Conservation (phyloP, 371 early-diverging fungal genomes). For the Mucor plumbeus region DNA sequence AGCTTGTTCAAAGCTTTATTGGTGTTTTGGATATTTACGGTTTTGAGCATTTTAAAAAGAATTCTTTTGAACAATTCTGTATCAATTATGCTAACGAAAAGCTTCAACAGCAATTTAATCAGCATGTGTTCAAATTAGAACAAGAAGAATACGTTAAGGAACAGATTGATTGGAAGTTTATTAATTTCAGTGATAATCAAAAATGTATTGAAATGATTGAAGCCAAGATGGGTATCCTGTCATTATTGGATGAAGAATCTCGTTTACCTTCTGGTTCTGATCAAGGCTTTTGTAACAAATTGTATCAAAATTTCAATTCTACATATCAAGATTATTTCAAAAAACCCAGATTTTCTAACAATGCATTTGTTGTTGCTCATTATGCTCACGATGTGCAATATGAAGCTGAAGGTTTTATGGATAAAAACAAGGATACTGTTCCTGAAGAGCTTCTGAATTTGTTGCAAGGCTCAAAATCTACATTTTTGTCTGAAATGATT, state of each 20-base stretch:
- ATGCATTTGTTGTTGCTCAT: slow-evolving; percentile 86
- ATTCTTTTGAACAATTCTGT: slow-evolving; percentile 99
- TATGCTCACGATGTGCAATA: slow-evolving; percentile 94
- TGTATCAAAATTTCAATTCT: slow-evolving; percentile 76
- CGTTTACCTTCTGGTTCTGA: slow-evolving; percentile 93
- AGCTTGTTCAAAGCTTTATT: slow-evolving; percentile 71
- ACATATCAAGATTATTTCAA: slow-evolving; percentile 76
- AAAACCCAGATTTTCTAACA: slow-evolving; percentile 88
- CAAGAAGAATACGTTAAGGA: slow-evolving; percentile 96
- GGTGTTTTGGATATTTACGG: slow-evolving; percentile 98
- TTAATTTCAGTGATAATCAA: slow-evolving; percentile 98
- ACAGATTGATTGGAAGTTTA: slow-evolving; percentile 89
- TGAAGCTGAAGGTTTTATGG: slow-evolving; percentile 93
- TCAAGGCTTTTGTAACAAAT: slow-evolving; percentile 80
- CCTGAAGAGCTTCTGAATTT: slow-evolving; percentile 87
- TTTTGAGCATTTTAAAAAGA: slow-evolving; percentile 96
- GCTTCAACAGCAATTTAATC: slow-evolving; percentile 94
- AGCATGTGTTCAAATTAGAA: slow-evolving; percentile 83
- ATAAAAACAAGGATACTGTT: slow-evolving; percentile 98
- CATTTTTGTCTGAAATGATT: slow-evolving; percentile 60
- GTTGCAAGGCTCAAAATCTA: slow-evolving; percentile 69
- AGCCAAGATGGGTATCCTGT: slow-evolving; percentile 92
- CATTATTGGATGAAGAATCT: slow-evolving; percentile 95
- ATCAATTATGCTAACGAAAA: slow-evolving; percentile 99
- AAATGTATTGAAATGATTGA: slow-evolving; percentile 99